Conservation (phyloP, 768 basidiomycete genomes). For the Nevesoporus exiguus region DNA sequence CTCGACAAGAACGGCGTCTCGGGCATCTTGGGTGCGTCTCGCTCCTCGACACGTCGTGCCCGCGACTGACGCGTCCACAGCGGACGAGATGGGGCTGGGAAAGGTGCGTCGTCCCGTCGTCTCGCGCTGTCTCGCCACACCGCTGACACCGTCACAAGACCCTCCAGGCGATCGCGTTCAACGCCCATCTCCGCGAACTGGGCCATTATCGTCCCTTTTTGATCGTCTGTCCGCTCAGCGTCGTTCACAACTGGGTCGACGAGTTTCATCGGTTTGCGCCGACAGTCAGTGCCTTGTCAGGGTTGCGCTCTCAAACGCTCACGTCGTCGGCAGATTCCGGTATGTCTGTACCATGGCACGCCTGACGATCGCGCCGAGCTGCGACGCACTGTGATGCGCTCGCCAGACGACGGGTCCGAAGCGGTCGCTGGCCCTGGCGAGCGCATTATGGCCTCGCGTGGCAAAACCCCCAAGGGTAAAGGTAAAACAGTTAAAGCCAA, state of each 20-base stretch:
- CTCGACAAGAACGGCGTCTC: slow-evolving; percentile 83
- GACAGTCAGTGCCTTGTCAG: slow-evolving; percentile 41
- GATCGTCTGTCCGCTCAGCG: slow-evolving; percentile 89
- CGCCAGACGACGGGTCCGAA: slow-evolving; percentile 28
- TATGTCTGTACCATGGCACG: slow-evolving; percentile 87
- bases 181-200: slow-evolving; percentile 80
- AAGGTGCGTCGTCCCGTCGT: slow-evolving; percentile 46
- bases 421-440: slow-evolving; percentile 20
- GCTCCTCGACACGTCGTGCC: slow-evolving; percentile 9
- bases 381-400: slow-evolving; percentile 56
- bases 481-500: slow-evolving; percentile 12
- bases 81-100: slow-evolving; percentile 95
- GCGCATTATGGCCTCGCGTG: slow-evolving; percentile 23
- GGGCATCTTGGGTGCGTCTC: slow-evolving; percentile 63
- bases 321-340: slow-evolving; percentile 57
- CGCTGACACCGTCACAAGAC: slow-evolving; percentile 49
- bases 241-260: slow-evolving; percentile 86
- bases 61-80: slow-evolving; percentile 35
- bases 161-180: slow-evolving; percentile 91
- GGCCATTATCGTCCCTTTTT: slow-evolving; percentile 74
- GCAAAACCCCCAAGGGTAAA: slow-evolving; percentile 18
- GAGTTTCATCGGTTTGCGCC: slow-evolving; percentile 88
- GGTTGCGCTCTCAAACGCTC: background rate
- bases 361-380: slow-evolving; percentile 79
- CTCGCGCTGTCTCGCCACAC: background rate